Evolutionary conservation across 208 protist genomes (phyloP).

Genomic region (Strigomonas galati): DNA sequence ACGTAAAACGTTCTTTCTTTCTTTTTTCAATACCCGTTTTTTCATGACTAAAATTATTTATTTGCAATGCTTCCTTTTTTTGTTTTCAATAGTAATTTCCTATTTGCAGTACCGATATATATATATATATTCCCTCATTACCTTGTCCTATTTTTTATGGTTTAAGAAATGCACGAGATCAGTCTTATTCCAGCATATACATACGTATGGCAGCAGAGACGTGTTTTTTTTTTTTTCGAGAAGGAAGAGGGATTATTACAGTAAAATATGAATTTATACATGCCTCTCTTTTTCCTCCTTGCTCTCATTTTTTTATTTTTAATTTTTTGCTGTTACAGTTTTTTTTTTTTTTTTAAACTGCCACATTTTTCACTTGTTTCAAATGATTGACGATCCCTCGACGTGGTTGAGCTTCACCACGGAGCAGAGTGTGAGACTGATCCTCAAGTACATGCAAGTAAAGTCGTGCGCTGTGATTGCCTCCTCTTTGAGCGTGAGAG

Average conservation of each 20-base stretch:
- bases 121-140: neutral
- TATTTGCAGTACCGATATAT: conserved; percentile 5
- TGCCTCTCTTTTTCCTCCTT: conserved; percentile 1
- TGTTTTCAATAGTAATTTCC: neutral
- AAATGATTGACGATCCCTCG: too few species aligned
- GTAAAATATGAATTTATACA: neutral
- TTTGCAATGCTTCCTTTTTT: neutral
- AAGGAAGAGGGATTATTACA: neutral
- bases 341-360: neutral
- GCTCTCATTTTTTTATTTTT: neutral
- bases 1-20: conserved; percentile 1
- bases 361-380: too few species aligned
- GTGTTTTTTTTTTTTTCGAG: conserved; percentile 16
- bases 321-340: too few species aligned
- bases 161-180: too few species aligned
- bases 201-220: too few species aligned
- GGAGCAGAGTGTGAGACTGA: neutral
- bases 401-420: too few species aligned
- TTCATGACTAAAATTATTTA: neutral
- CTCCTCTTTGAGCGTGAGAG: too few species aligned
- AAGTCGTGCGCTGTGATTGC: too few species aligned
- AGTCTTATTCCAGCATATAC: too few species aligned
- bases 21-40: neutral
- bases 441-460: too few species aligned
- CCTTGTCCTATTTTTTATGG: conserved; percentile 8